Base-by-base conservation (phyloP, 345 rosid species). In the Chamaenerion angustifolium region DNA sequence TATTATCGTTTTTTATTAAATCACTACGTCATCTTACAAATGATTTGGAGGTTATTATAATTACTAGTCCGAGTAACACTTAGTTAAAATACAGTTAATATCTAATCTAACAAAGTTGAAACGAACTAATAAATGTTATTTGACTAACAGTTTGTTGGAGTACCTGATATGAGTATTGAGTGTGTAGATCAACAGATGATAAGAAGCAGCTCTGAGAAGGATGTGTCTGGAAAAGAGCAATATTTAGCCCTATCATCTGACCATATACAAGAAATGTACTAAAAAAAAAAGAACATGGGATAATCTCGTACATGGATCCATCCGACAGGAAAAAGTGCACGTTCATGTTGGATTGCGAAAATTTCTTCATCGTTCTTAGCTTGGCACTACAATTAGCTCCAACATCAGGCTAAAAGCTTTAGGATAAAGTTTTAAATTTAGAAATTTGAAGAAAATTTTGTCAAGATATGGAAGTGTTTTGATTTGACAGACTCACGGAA, bases 171-270 rank as follows among this genome's bases (percentile, higher is more conserved):
- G 90, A 76, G 76, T 73, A 85, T 49, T 88, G 97, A 25, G 97
- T 88, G 64, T 88, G 97, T 69, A 88, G 76, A 71, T 88, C 97
- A 44, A 82, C 60, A 5, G 95, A 82, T 62, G 97, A 88, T 93
- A 85, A 71, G 79, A 88, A 88, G 68, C 97, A 88, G 58, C 78
- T 76, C 61, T 88, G 97, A 65, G 95, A 76, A 64, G 97, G 97
- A 71, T 88, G 97, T 42, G 95, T 88, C 97, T 88, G 83, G 49
- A 68, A 64, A 72, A 14, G 44, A 18, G 62, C n/a, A 10, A 40
- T 41, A 61, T 46, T 41, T 57, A 8, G 51, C 27, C 5, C 12
- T 14, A 12, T 11, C 35, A 23, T 8, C n/a, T 8, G 14, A 19
- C 9, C 27, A 27, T 23, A n/a, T 7, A 27, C 40, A 11, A 2